A percentile compares a stretch with the other conserved stretches of the same genome.
Conservation (phyloP, 176 grass and related monocot species). For the Aechmea fasciata region DNA sequence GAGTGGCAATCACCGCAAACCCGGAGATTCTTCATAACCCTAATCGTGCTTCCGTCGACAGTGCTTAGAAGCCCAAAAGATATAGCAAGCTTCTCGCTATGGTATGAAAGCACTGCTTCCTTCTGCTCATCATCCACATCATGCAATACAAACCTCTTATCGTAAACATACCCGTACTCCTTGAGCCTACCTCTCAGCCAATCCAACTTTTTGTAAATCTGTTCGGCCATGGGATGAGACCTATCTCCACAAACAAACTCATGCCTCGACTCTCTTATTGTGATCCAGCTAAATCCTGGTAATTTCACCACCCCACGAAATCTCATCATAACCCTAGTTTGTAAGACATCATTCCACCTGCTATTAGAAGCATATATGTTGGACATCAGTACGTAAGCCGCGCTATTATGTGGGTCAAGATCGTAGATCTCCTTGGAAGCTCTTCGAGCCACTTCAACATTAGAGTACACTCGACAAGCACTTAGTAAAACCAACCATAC, state of each 20-base stretch:
- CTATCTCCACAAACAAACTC: conserved; percentile 42
- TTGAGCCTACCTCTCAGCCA: conserved; percentile 34
- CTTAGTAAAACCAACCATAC: conserved; percentile 46
- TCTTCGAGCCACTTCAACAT: conserved; percentile 43
- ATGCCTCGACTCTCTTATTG: conserved; percentile 29
- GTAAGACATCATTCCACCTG: conserved; percentile 37
- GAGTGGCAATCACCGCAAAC: conserved; percentile 37
- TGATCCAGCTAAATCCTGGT: conserved; percentile 48
- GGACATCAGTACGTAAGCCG: conserved; percentile 42
- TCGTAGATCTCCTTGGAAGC: conserved; percentile 33
- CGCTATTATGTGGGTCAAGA: conserved; percentile 29
- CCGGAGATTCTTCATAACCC: conserved; percentile 52
- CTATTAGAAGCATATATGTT: conserved; percentile 40
- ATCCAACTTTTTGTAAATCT: conserved; percentile 42
- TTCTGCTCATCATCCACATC: conserved; percentile 49
- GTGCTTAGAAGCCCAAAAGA: conserved; percentile 35
- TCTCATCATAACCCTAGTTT: conserved; percentile 43
- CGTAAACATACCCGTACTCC: conserved; percentile 34
- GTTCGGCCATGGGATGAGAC: conserved; percentile 32
- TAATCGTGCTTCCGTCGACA: conserved; percentile 34
- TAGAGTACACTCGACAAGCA: conserved; percentile 46
- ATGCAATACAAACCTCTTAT: conserved; percentile 42
- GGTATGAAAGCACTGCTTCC: conserved; percentile 27
- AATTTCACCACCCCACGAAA: conserved; percentile 25
- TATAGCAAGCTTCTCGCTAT: conserved; percentile 43